Evolutionary conservation across 169 alveolate genomes (phyloP), one percentile per base, ranked within the genome.

Genomic region (Plasmodium vivax): DNA sequence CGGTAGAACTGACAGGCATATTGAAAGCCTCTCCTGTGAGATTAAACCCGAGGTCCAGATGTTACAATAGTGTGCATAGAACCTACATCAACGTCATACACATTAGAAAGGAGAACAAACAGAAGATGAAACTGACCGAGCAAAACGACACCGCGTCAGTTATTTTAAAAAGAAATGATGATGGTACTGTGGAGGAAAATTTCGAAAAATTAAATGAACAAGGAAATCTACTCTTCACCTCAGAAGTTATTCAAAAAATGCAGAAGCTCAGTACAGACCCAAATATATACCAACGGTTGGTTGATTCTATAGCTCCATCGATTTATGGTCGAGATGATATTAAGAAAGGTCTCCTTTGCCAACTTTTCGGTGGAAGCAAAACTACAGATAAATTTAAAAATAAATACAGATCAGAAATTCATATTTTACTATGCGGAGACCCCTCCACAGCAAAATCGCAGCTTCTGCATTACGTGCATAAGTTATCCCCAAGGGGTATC

Each of bases 381-480:
- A 98, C 97, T 19, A 90, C 94, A 1, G 97, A 96, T 32, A 80
- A 95, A 79, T 80, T 77, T 47, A 93, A 94, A 58, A 96, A 93
- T 83, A 93, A 93, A 96, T 80, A 93, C 47, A 95, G 99, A 95
- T 98, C 99, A 7, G 99, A 99, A 93, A 98, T 99, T 68, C 99
- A 99, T 96, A 97, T 99, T 36, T 96, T 99, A 84, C 96, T 99
- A 30, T 98, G 99, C 82, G 99, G 99, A 47, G 99, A 99, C 95
- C 99, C 99, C 4, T 98, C 99, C 4, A 99, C 99, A 27, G 99
- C 99, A 43, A 99, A 99, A 97, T 99, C 99, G 38, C 99, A 99
- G 95, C 96, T 99, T 82, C 96, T 99, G 75, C 98, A 99, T 96
- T 98, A 98, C 94, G 99, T 98, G 2, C 99, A 99, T 95, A 97